Base-by-base conservation (phyloP, 805 yeast species). In the Yarrowia alimentaria region DNA sequence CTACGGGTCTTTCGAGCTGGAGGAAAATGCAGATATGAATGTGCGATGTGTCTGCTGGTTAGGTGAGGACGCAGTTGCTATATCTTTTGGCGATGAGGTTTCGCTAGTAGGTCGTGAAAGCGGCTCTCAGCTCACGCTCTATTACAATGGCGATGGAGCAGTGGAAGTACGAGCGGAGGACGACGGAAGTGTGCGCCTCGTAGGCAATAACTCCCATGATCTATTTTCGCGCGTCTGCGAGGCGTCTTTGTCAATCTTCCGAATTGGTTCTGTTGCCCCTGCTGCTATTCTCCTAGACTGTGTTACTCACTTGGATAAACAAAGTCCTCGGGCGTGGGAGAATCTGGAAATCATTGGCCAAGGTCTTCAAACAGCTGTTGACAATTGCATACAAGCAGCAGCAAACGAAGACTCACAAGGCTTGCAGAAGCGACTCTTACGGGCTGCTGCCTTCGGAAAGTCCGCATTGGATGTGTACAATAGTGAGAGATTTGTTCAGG, bases 401-500 rank as follows among this genome's bases (percentile, higher is more conserved):
- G 64, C 79, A 3, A 82, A 80, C 51, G 98, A 91, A 59, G 80
- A 87, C 58, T 87, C 81, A 55, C 76, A 85, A 0, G 70, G 72
- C 48, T 77, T 90, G 83, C 99, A 93, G 60, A 89, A 88, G 63
- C 78, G 77, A 45, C 68, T 91, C 8, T 66, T 93, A 29, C 75
- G 79, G 49, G 95, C 96, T 1, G 95, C 90, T 0, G 72, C 85
- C 0, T 86, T 90, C 67, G 99, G 97, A 0, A 93, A 91, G 58
- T 74, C 85, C 0, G 61, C 75, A 31, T 61, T 75, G 34, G 78
- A 75, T 7, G 61, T 71, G 3, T 78, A 74, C 58, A 81, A 81
- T 60, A 71, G 89, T 3, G 77, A 77, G 53, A 67, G 71, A 37
- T 87, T 83, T 58, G 77, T 87, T 3, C 71, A 72, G n/a, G 76